Evolutionary conservation across 257 asterid genomes (phyloP), one percentile per base, ranked within the genome.

Genomic region (Gentiana macrophylla): DNA sequence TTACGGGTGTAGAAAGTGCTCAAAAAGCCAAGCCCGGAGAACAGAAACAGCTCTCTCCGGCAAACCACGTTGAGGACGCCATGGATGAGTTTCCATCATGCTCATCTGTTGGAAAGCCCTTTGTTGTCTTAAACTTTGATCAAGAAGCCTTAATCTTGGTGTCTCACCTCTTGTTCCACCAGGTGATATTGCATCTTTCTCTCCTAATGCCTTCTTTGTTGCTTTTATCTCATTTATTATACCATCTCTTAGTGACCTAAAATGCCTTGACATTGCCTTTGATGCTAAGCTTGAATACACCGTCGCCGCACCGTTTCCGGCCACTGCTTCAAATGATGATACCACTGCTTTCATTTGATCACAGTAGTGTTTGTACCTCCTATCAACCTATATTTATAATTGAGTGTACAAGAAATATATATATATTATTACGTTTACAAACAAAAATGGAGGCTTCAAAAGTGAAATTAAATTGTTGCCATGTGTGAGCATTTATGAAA

Each of bases 1-100:
- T 36, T 81, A 86, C 95, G 97, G 97, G 74, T 89, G 91, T 7
- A 89, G 86, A 56, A 88, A 89, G 85, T 89, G 97, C 57, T 89
- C 97, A 69, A 89, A 89, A 49, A 89, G 97, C 97, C 97, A 89
- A 5, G 95, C 97, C 0, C 97, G 77, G 37, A 78, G 84, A 36
- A 78, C 70, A 24, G 94, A 83, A 3, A 88, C 97, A 2, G 97
- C 77, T 71, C 94, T 57, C 35, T 88, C 95, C 1, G 97, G 97
- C 0, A 88, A 63, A 49, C 95, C 97, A 0, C 95, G 79, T 53
- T 85, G 91, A 0, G 97, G 95, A 61, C 95, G 62, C 97, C 97
- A 88, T 37, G 97, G 97, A 67, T 85, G 94, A 41, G 52, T 70
- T 47, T 85, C 97, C 95, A 88, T 85, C 83, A 75, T 55, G 73